These are phyloP conservation scores for Alternaria burnsii DNA, from an alignment of 2,329 filamentous ascomycete species.

Conservation along the genomic window DNA sequence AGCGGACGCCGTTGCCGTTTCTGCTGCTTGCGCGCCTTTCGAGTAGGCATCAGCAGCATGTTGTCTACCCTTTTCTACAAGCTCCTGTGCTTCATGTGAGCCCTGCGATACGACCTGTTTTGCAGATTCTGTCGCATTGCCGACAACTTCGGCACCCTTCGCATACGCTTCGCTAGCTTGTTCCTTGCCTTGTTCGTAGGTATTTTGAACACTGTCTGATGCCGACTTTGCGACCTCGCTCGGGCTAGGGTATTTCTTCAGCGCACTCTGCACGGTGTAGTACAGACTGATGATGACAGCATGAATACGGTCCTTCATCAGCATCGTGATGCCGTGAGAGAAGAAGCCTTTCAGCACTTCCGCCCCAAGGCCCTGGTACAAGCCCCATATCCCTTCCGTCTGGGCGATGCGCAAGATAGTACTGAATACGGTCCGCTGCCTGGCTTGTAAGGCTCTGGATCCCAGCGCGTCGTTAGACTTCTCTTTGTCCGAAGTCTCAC, in stretches of 20 bases:
- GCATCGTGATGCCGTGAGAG: conserved; percentile 85
- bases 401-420: conserved; percentile 66
- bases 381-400: conserved; percentile 70
- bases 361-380: conserved; percentile 79
- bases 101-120: conserved; percentile 39
- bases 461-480: conserved; percentile 33
- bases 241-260: conserved; percentile 53
- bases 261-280: conserved; percentile 66
- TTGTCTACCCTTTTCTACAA: conserved; percentile 40
- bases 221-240: conserved; percentile 50
- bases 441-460: conserved; percentile 34
- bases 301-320: conserved; percentile 82
- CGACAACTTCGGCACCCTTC: conserved; percentile 37
- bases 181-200: conserved; percentile 45
- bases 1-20: conserved; percentile 11
- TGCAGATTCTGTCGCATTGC: conserved; percentile 34
- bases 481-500: conserved; percentile 40
- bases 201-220: conserved; percentile 39
- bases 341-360: conserved; percentile 87
- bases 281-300: conserved; percentile 75
- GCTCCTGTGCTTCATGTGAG: conserved; percentile 34
- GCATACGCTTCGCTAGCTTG: conserved; percentile 30
- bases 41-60: conserved; percentile 24
- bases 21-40: conserved; percentile 17
- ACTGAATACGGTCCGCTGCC: conserved; percentile 66